Base-by-base conservation (phyloP, 2,329 filamentous ascomycete genomes). In the Stachybotrys chlorohalonatus region DNA sequence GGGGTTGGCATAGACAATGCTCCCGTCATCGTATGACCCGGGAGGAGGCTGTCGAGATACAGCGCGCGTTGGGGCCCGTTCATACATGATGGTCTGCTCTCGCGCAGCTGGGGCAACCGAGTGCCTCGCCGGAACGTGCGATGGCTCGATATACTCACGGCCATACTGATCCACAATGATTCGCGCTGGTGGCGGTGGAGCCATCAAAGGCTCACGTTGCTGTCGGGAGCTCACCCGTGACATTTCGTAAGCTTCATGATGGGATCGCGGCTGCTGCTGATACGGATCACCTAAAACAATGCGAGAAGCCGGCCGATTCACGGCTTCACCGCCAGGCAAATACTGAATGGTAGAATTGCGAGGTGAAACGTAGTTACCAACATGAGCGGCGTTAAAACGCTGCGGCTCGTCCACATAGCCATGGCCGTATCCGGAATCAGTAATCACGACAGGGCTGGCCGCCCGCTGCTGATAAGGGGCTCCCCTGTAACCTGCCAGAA, bases 101-200 rank as follows among this genome's bases (percentile, higher is more conserved):
- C 67, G 65, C 31, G 64, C 57, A 15, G 78, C 73, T 47, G 80
- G 76, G 5, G 78, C 80, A 15, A 79, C 74, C 7, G 82, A 84
- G 52, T 80, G 80, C 50, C 80, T 72, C 17, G 76, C 64, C 16
- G 75, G 61, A 30, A 68, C 61, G 51, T 74, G 75, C 9, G 71
- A 62, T 31, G 82, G 80, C 61, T 85, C 82, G 56, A 79, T 68
- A 71, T 92, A 96, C 66, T 90, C 84, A 66, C 89, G 89, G 47
- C 91, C 91, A 69, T 85, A 89, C 58, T 89, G 84, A 70, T 96
- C 92, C 54, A 95, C 77, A 39, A 95, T 78, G 58, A 96, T 86
- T 57, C 86, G 83, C 54, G 85, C 75, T 49, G 81, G 73, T 16
- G 81, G 78, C 7, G 81, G 68, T 62, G 75, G 75, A 50, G 72